phyloP scores from a whole-genome alignment of 108 stramenopile species.

The Stephanodiscus minutulus region DNA sequence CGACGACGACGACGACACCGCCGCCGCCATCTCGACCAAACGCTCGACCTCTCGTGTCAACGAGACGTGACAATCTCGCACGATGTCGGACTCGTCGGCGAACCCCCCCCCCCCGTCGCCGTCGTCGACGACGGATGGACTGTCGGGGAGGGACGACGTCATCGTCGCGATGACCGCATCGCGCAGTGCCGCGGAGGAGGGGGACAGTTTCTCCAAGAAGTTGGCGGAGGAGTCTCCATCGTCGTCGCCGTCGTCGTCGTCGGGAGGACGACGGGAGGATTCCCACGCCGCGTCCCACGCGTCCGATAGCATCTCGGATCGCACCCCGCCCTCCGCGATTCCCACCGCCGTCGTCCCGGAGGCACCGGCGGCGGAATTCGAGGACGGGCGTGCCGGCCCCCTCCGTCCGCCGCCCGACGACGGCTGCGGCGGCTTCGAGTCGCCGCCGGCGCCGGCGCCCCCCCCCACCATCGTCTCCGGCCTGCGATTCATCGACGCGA shows the following conservation, averaged over 20 bases:
- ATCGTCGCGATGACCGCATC: slow-evolving; percentile 22
- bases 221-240: neutral
- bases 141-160: neutral
- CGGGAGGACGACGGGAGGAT: neutral
- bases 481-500: slow-evolving; percentile 31
- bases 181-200: slow-evolving; percentile 18
- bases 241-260: slow-evolving; percentile 12
- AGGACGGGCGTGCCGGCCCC: too few relatives aligned
- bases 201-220: neutral
- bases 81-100: slow-evolving; percentile 22
- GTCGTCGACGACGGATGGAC: neutral
- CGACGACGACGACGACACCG: slow-evolving; percentile 2
- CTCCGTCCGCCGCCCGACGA: neutral
- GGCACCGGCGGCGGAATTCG: neutral
- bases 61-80: slow-evolving; percentile 28
- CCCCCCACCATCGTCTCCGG: slow-evolving; percentile 15
- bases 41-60: slow-evolving; percentile 24
- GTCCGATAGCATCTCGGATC: slow-evolving; percentile 12
- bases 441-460: too few relatives aligned
- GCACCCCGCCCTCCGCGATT: slow-evolving; percentile 10
- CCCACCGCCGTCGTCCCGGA: neutral
- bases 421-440: neutral
- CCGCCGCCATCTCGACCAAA: slow-evolving; percentile 24
- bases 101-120: neutral
- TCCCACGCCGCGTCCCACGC: slow-evolving; percentile 22